phyloP scores from a whole-genome alignment of 495 filamentous ascomycete genomes.

The Aspergillus steynii region DNA sequence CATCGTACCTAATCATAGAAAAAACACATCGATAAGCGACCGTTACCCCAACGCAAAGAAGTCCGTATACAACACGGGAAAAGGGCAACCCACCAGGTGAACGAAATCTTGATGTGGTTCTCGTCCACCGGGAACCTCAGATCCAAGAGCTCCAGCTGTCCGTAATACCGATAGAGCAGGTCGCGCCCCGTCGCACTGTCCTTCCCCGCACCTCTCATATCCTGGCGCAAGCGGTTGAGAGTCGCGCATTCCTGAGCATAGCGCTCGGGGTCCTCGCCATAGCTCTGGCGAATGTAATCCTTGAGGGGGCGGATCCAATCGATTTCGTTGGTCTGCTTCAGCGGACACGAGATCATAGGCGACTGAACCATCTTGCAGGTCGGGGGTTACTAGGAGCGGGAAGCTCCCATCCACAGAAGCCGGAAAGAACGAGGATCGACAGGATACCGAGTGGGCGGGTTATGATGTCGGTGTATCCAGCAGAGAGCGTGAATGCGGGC shows the following conservation, averaged over 20 bases:
- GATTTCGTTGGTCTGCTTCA: conserved; percentile 99
- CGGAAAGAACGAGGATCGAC: conserved; percentile 13
- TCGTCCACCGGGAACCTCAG: conserved; percentile 96
- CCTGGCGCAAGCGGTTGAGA: conserved; percentile 94
- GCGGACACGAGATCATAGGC: conserved; percentile 88
- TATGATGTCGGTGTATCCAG: neutral
- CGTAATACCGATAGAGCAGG: conserved; percentile 95
- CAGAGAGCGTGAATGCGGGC: neutral
- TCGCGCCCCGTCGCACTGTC: conserved; percentile 94
- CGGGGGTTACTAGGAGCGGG: conserved; percentile 32
- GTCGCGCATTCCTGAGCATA: conserved; percentile 94
- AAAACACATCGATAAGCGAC: conserved; percentile 11
- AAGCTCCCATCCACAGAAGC: conserved; percentile 40
- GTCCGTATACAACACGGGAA: neutral
- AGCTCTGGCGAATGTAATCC: conserved; percentile 86
- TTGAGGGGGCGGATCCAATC: conserved; percentile 96
- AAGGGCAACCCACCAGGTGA: conserved; percentile 76
- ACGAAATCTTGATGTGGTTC: conserved; percentile 97
- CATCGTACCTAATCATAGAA: conserved; percentile 77
- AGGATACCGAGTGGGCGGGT: neutral
- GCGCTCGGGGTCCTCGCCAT: conserved; percentile 93
- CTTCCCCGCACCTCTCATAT: conserved; percentile 97
- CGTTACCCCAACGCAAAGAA: neutral
- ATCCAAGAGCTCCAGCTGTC: conserved; percentile 91
- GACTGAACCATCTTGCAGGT: conserved; percentile 66